Evolutionary conservation across 805 yeast species (phyloP).

Genomic region (Vanderwaltozyma verrucispora): DNA sequence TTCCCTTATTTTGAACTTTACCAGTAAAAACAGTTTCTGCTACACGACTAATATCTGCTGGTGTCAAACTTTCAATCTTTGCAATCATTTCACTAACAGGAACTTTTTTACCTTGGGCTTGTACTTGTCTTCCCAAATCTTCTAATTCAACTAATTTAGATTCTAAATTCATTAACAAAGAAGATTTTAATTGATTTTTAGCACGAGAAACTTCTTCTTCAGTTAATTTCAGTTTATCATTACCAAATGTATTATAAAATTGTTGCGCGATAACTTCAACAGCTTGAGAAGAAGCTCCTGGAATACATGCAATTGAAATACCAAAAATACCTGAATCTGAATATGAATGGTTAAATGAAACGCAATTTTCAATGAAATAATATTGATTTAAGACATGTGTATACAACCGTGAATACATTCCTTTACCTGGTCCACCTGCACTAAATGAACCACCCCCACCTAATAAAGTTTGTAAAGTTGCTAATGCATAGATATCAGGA

Average conservation of each 20-base stretch:
- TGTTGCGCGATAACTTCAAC: slow-evolving; percentile 70
- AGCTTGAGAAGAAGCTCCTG: slow-evolving; percentile 75
- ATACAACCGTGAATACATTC: slow-evolving; percentile 92
- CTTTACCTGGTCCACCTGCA: slow-evolving; percentile 99
- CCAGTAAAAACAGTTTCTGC: slow-evolving; percentile 72
- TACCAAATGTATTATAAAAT: slow-evolving; percentile 39
- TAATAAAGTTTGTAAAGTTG: slow-evolving; percentile 76
- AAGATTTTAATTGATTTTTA: slow-evolving; percentile 81
- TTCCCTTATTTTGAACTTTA: slow-evolving; percentile 35
- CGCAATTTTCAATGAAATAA: slow-evolving; percentile 83
- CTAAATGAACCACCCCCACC: slow-evolving; percentile 98
- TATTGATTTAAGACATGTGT: slow-evolving; percentile 85
- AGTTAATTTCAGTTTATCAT: slow-evolving; percentile 47
- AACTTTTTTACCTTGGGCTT: slow-evolving; percentile 65
- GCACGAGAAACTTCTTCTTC: slow-evolving; percentile 76
- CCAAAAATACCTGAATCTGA: slow-evolving; percentile 90
- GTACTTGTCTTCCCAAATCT: slow-evolving; percentile 92
- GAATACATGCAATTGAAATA: slow-evolving; percentile 71
- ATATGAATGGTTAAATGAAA: slow-evolving; percentile 82
- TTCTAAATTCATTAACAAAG: slow-evolving; percentile 86
- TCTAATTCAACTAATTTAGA: slow-evolving; percentile 89
- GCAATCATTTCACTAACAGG: slow-evolving; percentile 73
- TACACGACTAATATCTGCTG: slow-evolving; percentile 58
- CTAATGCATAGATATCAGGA: slow-evolving; percentile 83
- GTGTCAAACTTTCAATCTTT: slow-evolving; percentile 58